These are phyloP conservation scores for Danielozyma ontarioensis DNA, from an alignment of 805 yeast species.

Conservation along the genomic window DNA sequence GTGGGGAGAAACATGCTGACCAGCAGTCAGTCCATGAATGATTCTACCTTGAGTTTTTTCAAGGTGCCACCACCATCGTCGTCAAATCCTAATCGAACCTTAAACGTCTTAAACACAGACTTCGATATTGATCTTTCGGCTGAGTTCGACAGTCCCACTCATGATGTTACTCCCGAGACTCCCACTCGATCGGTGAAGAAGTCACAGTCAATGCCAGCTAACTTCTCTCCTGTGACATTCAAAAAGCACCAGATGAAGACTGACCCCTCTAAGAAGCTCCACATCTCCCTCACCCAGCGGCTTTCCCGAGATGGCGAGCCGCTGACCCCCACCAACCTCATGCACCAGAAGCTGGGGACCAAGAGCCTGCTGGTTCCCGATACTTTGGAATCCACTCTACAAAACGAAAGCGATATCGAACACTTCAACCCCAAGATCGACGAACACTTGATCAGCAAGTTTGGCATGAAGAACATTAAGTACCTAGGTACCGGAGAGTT, in stretches of 20 bases:
- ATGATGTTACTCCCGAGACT: conserved; percentile 26
- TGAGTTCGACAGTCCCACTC: conserved; percentile 11
- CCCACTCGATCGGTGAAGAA: conserved; percentile 32
- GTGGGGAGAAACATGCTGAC: conserved; percentile 29
- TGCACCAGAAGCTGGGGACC: conserved; percentile 3
- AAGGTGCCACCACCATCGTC: conserved; percentile 18
- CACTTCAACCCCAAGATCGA: conserved; percentile 18
- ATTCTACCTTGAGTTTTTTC: conserved; percentile 30
- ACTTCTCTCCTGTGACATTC: conserved; percentile 18
- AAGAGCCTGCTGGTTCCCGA: not conserved
- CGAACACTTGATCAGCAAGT: conserved; percentile 42
- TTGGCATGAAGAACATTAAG: conserved; percentile 54
- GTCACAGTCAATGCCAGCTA: conserved; percentile 23
- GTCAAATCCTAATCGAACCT: conserved; percentile 8
- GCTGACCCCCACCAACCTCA: conserved; percentile 10
- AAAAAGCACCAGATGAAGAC: conserved; percentile 5
- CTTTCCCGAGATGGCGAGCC: conserved; percentile 5
- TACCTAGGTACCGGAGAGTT: conserved; percentile 84
- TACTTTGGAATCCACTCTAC: not conserved
- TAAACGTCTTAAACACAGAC: conserved; percentile 8
- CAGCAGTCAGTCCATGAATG: conserved; percentile 21
- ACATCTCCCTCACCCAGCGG: not conserved
- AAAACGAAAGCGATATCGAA: not conserved
- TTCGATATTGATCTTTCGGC: conserved; percentile 14
- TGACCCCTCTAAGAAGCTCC: conserved; percentile 2